phyloP scores from a whole-genome alignment of 2,329 filamentous ascomycete genomes.

The Epichloe hybrida region DNA sequence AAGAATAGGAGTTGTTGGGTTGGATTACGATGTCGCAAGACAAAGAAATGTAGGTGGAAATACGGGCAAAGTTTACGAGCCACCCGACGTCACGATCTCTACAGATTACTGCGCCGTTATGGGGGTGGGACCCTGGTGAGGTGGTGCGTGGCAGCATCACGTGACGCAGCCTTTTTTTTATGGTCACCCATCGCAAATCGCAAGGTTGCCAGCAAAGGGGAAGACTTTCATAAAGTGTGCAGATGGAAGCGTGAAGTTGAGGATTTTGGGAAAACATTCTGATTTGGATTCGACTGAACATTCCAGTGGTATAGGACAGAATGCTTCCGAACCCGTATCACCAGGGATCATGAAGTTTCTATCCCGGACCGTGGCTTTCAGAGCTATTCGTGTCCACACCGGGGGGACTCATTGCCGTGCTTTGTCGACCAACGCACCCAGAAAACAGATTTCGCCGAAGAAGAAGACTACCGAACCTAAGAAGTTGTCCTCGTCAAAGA shows the following conservation, averaged over 20 bases:
- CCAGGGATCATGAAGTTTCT: constrained; percentile 17
- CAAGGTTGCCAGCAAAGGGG: neutral
- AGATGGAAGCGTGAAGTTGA: neutral
- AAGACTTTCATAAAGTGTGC: neutral
- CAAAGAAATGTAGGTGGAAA: neutral
- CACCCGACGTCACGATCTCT: constrained; percentile 1
- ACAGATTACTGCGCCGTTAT: neutral
- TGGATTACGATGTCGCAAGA: neutral
- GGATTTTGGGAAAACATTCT: neutral
- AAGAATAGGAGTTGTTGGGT: no score
- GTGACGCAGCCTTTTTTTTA: neutral
- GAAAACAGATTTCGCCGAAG: constrained; percentile 1
- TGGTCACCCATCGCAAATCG: neutral
- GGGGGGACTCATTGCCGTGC: constrained; percentile 7
- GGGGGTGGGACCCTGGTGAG: no score
- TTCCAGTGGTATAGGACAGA: neutral
- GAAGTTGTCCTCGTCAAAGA: neutral
- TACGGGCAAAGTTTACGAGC: neutral
- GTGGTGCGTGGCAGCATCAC: neutral
- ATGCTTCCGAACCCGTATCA: neutral
- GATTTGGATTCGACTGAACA: no score
- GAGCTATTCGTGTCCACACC: constrained; percentile 10
- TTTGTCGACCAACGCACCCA: constrained; percentile 13
- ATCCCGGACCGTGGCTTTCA: constrained; percentile 13
- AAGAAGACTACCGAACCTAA: neutral